Evolutionary conservation across 1,139 yeast genomes (phyloP).

Genomic region (Saccharomyces hybrid): DNA sequence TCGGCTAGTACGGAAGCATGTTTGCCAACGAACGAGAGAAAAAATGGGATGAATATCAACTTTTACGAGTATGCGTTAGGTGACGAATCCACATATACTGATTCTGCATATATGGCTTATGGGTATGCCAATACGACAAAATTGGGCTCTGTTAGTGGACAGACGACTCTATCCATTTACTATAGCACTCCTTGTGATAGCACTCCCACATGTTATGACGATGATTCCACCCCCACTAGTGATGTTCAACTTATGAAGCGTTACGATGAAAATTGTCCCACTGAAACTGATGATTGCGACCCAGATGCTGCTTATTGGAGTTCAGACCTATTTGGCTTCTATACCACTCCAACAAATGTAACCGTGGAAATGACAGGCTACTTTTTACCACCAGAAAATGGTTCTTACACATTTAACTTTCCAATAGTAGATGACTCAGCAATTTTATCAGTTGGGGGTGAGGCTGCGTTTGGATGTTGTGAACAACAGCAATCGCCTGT

Average conservation of each 20-base stretch:
- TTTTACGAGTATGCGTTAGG: not conserved
- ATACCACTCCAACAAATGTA: conserved; percentile 10
- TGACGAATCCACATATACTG: not conserved
- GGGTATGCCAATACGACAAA: not conserved
- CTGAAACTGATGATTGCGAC: not conserved
- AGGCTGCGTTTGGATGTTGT: conserved; percentile 30
- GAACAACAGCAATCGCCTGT: conserved; percentile 5
- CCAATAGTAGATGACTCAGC: conserved; percentile 24
- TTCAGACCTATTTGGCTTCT: conserved; percentile 1
- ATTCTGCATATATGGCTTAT: not conserved
- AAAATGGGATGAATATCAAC: not conserved
- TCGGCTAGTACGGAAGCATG: not conserved
- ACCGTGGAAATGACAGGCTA: conserved; percentile 25
- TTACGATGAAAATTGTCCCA: not conserved
- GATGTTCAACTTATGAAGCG: not conserved
- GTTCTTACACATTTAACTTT: conserved; percentile 22
- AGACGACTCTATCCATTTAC: not conserved
- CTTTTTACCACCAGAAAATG: conserved; percentile 20
- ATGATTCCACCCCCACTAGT: no score
- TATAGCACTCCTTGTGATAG: not conserved
- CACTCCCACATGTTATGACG: not conserved
- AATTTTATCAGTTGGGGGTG: conserved; percentile 24
- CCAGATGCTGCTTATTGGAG: conserved; percentile 1
- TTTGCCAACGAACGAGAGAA: not conserved
- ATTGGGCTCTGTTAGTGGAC: not conserved